Percentiles rank a stretch among this genome's conserved stretches.
Evolutionary conservation across 139 green algal genomes (phyloP).

Genomic region (Dunaliella primolecta): DNA sequence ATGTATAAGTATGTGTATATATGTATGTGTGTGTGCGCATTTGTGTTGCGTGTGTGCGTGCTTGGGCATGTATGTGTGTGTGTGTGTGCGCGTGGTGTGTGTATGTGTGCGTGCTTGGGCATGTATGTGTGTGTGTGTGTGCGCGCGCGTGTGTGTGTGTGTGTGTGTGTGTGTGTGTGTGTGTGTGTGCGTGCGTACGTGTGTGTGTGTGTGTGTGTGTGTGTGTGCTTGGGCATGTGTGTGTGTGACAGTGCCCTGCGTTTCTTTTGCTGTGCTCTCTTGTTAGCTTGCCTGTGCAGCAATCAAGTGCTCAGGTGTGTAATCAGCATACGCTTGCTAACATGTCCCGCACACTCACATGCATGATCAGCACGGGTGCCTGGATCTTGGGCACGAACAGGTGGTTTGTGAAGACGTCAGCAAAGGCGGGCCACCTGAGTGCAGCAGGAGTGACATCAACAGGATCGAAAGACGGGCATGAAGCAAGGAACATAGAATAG

Average conservation of each 20-base stretch:
- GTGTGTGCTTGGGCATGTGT: background rate
- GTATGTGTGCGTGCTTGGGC: background rate
- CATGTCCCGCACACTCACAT: slow-evolving; percentile 56
- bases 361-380: slow-evolving; percentile 62
- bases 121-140: background rate
- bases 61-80: too few relatives aligned
- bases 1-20: too few relatives aligned
- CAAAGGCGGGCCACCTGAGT: slow-evolving; percentile 56
- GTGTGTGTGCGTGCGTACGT: background rate
- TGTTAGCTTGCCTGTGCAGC: too few relatives aligned
- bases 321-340: too few relatives aligned
- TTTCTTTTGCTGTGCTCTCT: too few relatives aligned
- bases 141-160: background rate
- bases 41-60: too few relatives aligned
- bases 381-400: slow-evolving; percentile 62
- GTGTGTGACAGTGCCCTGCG: background rate
- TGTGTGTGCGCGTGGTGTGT: too few relatives aligned
- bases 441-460: too few relatives aligned
- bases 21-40: too few relatives aligned
- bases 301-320: too few relatives aligned
- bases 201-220: background rate
- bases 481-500: too few relatives aligned
- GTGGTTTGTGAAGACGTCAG: slow-evolving; percentile 85
- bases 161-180: slow-evolving; percentile 13
- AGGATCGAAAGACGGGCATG: too few relatives aligned